These are phyloP conservation scores for Tulasnella sp. DNA, from an alignment of 768 basidiomycete genomes.

Conservation along the genomic window DNA sequence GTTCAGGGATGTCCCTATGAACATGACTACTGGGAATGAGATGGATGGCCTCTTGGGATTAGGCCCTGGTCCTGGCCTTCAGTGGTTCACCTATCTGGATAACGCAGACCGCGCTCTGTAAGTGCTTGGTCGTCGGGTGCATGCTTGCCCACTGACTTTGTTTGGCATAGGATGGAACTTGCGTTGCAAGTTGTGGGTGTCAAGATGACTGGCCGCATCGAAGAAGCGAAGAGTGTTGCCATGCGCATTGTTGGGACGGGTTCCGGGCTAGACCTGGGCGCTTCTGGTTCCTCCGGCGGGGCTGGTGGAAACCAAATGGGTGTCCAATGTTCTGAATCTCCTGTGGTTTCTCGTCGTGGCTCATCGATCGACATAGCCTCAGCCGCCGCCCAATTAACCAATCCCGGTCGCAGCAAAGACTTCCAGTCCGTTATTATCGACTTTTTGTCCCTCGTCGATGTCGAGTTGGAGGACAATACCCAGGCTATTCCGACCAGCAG, in stretches of 20 bases:
- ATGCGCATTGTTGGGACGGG: slow-evolving; percentile 76
- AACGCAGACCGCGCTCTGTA: slow-evolving; percentile 81
- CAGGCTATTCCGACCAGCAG: slow-evolving; percentile 34
- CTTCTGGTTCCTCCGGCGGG: slow-evolving; percentile 44
- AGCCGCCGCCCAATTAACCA: not conserved
- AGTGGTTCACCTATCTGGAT: slow-evolving; percentile 79
- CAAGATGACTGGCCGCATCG: slow-evolving; percentile 93
- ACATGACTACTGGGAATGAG: not conserved
- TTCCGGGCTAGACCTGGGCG: slow-evolving; percentile 21
- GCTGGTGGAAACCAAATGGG: not conserved
- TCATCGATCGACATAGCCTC: slow-evolving; percentile 7
- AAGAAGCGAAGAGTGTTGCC: slow-evolving; percentile 85
- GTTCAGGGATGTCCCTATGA: slow-evolving; percentile 56
- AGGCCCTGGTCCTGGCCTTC: slow-evolving; percentile 22
- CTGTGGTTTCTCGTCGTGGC: slow-evolving; percentile 9
- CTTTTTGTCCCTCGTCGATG: slow-evolving; percentile 68
- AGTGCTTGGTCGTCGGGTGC: slow-evolving; percentile 26
- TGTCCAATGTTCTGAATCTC: not conserved
- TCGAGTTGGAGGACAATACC: slow-evolving; percentile 32
- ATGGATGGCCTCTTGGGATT: slow-evolving; percentile 6
- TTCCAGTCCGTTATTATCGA: slow-evolving; percentile 70
- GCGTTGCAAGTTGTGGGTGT: slow-evolving; percentile 90
- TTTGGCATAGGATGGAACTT: slow-evolving; percentile 67
- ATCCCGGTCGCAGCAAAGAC: slow-evolving; percentile 34
- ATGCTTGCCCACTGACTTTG: slow-evolving; percentile 18